Evolutionary conservation across 768 basidiomycete species (phyloP), one percentile per base, ranked within the genome.

Genomic region (Suillus sp.): DNA sequence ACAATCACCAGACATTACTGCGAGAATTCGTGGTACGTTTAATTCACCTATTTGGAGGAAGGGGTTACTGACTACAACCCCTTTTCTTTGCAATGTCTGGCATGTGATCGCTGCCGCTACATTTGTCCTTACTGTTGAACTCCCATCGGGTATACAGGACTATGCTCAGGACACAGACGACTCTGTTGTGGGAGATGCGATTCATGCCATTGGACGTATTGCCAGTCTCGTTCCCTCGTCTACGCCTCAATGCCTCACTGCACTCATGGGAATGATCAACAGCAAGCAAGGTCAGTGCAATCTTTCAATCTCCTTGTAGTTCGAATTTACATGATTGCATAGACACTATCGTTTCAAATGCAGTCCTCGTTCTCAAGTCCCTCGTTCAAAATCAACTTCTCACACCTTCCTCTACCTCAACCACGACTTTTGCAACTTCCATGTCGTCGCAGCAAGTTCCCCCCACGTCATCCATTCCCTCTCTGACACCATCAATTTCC

Each of bases 361-460:
- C 94, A 1, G 91, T 98, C 42, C 76, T 95, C 54, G 92, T 94
- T 10, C 84, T 97, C 56, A 95, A 96, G 74, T 81, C 86, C 25
- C 85, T 97, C 30, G 87, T 96, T 20, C 92, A 96, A 66, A 79
- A 81, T 35, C 88, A 88, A 63, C 79, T 89, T 30, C 77, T 72
- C 35, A 76, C 77, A 18, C 65, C 75, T 34, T 57, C 76, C 34
- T 67, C 78, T 10, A 61, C 74, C n/a, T 64, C 71, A 6, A 64
- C 67, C 11, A 61, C 69, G n/a, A 62, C 68, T 27, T 18, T 38
- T 1, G 37, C 25, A 40, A 38, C 56, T 20, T 27, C 56, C 3
- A 27, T 40, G 14, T 57, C 56, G 58, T 68, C 16, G 57, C 62
- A 62, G 67, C 51, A 53, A n/a, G 51, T 32, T 53, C 51, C 32